Percentiles rank a stretch among this genome's conserved stretches.
These are phyloP conservation scores for Ustilago lituana DNA, from an alignment of 1,284 basidiomycete species.

Conservation along the genomic window DNA sequence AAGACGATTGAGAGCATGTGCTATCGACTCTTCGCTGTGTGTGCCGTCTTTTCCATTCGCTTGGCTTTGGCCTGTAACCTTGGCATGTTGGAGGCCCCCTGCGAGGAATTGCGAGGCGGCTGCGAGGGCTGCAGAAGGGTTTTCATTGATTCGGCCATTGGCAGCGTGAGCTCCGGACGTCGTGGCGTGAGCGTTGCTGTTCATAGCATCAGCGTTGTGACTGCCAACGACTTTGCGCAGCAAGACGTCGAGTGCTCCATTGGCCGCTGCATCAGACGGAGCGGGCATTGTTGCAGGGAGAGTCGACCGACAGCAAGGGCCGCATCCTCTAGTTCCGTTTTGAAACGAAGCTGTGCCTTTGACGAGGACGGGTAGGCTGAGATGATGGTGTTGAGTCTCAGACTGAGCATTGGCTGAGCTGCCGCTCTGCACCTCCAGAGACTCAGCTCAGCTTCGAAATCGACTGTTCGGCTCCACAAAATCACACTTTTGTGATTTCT, in stretches of 20 bases:
- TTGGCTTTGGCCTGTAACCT: not conserved
- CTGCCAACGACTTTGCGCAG: constrained; percentile 18
- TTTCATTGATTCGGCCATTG: constrained; percentile 1
- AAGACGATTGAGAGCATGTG: constrained; percentile 41
- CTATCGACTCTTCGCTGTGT: constrained; percentile 33
- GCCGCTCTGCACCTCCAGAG: too few relatives aligned
- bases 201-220: not conserved
- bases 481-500: constrained; percentile 19
- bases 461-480: constrained; percentile 19
- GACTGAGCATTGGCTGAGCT: constrained; percentile 3
- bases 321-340: not conserved
- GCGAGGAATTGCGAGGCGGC: constrained; percentile 39
- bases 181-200: not conserved
- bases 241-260: constrained; percentile 22
- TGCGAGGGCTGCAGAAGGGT: constrained; percentile 17
- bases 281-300: constrained; percentile 7
- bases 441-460: constrained; percentile 9
- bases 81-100: constrained; percentile 11
- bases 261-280: constrained; percentile 5
- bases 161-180: not conserved
- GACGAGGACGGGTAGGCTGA: too few relatives aligned
- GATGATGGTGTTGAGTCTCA: too few relatives aligned
- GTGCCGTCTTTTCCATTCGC: constrained; percentile 6
- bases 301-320: not conserved
- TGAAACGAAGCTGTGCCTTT: too few relatives aligned